A percentile compares a stretch with the other conserved stretches of the same genome.
Evolutionary conservation across 805 yeast species (phyloP).

Genomic region (Geotrichum ghanense): DNA sequence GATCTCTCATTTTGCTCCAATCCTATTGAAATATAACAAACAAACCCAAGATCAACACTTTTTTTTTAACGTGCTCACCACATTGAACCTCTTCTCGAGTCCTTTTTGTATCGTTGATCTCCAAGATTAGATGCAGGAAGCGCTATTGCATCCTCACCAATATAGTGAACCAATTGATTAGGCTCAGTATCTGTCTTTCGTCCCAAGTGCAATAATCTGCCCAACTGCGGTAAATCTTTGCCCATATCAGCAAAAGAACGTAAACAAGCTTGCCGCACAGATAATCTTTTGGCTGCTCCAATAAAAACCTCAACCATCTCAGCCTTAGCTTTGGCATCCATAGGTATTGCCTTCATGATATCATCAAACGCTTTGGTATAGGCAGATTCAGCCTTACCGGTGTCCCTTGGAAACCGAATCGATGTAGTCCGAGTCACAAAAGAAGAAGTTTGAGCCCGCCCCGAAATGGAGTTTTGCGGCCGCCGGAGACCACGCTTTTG

Average conservation of each 20-base stretch:
- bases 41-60: too few species aligned
- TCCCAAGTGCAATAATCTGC: background rate
- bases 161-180: background rate
- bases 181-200: background rate
- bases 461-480: background rate
- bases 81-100: background rate
- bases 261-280: background rate
- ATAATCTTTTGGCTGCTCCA: background rate
- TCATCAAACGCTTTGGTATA: background rate
- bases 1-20: too few species aligned
- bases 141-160: background rate
- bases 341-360: background rate
- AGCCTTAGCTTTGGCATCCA: background rate
- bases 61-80: background rate
- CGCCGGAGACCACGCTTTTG: slow-evolving; percentile 1
- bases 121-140: background rate
- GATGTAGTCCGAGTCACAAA: background rate
- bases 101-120: background rate
- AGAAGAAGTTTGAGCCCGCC: background rate
- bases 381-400: background rate
- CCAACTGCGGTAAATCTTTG: background rate
- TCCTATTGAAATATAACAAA: too few species aligned
- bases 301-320: background rate
- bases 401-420: background rate
- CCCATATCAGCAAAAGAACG: background rate